Conservation (phyloP, 176 grass and related monocot genomes). For the Oryza brachyantha region DNA sequence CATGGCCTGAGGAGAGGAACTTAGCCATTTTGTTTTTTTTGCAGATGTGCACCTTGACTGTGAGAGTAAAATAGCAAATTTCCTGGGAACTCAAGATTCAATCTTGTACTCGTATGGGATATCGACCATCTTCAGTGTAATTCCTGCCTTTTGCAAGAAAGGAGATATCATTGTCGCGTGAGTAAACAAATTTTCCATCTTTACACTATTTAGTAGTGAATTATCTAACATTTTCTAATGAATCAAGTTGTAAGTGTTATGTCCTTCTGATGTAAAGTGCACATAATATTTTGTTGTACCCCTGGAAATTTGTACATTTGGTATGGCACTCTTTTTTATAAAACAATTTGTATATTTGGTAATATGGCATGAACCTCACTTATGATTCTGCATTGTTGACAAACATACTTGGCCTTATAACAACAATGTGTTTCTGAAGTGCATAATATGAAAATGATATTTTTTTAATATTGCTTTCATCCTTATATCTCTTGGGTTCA, state of each 20-base stretch:
- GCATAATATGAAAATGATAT: background rate
- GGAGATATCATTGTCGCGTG: conserved; percentile 55
- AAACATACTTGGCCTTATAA: background rate
- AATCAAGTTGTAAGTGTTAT: background rate
- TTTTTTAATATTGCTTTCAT: background rate
- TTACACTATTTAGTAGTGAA: background rate
- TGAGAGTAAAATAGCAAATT: conserved; percentile 59
- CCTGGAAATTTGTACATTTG: background rate
- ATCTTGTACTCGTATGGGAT: conserved; percentile 55
- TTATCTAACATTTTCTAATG: background rate
- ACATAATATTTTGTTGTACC: background rate
- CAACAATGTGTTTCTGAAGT: background rate
- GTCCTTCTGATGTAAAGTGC: background rate
- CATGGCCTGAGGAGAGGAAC: background rate
- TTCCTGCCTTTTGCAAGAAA: conserved; percentile 54
- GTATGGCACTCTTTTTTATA: background rate
- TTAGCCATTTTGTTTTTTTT: background rate
- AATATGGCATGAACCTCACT: background rate
- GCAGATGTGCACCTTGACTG: conserved; percentile 58
- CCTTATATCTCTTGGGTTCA: background rate
- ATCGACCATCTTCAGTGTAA: conserved; percentile 64
- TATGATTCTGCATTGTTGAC: background rate
- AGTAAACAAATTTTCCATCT: conserved; percentile 23
- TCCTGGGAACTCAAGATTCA: conserved; percentile 35
- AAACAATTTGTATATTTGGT: background rate